A percentile compares a stretch with the other conserved stretches of the same genome.
Conservation (phyloP, 2,329 filamentous ascomycete genomes). For the Scytalidium lignicola region DNA sequence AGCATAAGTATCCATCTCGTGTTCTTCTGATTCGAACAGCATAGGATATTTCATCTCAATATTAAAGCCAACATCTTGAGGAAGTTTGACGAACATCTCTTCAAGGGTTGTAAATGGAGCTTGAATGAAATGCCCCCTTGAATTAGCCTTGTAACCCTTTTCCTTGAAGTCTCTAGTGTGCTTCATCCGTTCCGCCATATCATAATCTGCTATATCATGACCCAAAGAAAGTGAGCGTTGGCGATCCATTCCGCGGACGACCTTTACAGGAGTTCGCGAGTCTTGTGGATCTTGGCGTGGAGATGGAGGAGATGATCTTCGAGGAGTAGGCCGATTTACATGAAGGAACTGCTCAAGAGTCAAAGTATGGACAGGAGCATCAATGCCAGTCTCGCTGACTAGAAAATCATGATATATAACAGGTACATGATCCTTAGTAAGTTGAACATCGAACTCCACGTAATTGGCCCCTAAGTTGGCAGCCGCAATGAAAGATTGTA, state of each 20-base stretch:
- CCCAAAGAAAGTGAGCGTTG: constrained; percentile 30
- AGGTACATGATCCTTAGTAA: constrained; percentile 97
- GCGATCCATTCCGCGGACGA: constrained; percentile 22
- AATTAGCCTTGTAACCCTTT: constrained; percentile 95
- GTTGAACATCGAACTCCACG: constrained; percentile 80
- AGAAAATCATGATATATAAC: constrained; percentile 99
- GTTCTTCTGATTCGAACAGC: constrained; percentile 90
- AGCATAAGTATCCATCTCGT: constrained; percentile 94
- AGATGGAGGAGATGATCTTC: constrained; percentile 41
- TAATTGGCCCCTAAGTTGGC: constrained; percentile 83
- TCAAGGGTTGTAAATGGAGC: constrained; percentile 93
- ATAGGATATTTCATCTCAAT: constrained; percentile 99
- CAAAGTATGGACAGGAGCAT: constrained; percentile 91
- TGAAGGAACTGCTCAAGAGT: constrained; percentile 95
- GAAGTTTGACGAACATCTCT: constrained; percentile 83
- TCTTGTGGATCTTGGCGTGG: constrained; percentile 28
- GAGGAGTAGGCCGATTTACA: constrained; percentile 51
- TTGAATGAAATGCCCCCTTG: constrained; percentile 89
- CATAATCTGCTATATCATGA: constrained; percentile 16
- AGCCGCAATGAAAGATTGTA: constrained; percentile 92
- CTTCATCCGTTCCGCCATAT: constrained; percentile 79
- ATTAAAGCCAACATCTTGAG: constrained; percentile 85
- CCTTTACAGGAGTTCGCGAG: constrained; percentile 3
- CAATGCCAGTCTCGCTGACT: constrained; percentile 94
- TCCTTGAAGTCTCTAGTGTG: constrained; percentile 92